These are phyloP conservation scores for Begonia fuchsioides DNA, from an alignment of 306 rosid species.

Conservation along the genomic window DNA sequence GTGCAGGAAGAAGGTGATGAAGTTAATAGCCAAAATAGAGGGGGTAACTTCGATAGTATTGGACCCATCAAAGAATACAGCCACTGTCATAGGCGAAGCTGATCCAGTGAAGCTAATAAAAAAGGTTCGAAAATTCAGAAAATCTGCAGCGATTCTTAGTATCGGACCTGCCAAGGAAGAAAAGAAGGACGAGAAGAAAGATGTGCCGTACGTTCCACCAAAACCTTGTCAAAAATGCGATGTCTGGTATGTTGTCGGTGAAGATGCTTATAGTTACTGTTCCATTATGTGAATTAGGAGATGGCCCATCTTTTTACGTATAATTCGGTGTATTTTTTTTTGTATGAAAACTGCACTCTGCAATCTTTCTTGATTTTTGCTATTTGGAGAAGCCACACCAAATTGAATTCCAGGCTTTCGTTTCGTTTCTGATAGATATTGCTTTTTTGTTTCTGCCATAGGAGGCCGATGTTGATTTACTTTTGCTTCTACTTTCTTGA, in stretches of 20 bases:
- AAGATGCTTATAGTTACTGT: slow-evolving; percentile 24
- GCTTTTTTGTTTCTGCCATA: too few relatives aligned
- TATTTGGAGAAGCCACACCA: too few relatives aligned
- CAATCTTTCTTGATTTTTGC: too few relatives aligned
- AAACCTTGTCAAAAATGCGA: slow-evolving; percentile 29
- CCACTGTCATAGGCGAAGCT: slow-evolving; percentile 42
- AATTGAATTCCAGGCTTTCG: too few relatives aligned
- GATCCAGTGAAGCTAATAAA: slow-evolving; percentile 38
- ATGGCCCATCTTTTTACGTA: too few relatives aligned
- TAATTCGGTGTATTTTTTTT: too few relatives aligned
- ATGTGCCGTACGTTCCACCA: slow-evolving; percentile 5
- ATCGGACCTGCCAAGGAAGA: slow-evolving; percentile 29
- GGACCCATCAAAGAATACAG: slow-evolving; percentile 25
- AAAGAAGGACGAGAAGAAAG: slow-evolving; percentile 20
- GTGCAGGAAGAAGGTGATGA: too few relatives aligned
- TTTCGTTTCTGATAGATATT: too few relatives aligned
- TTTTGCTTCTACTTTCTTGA: too few relatives aligned
- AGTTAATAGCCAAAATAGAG: too few relatives aligned
- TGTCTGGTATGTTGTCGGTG: slow-evolving; percentile 32
- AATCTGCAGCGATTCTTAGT: slow-evolving; percentile 25
- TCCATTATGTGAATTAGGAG: slow-evolving; percentile 21
- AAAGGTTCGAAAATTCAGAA: slow-evolving; percentile 35
- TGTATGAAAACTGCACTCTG: too few relatives aligned
- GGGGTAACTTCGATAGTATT: slow-evolving; percentile 31
- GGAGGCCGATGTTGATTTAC: too few relatives aligned